Conservation (phyloP, 31 red algal genomes). For the Bonnemaisonia californica region DNA sequence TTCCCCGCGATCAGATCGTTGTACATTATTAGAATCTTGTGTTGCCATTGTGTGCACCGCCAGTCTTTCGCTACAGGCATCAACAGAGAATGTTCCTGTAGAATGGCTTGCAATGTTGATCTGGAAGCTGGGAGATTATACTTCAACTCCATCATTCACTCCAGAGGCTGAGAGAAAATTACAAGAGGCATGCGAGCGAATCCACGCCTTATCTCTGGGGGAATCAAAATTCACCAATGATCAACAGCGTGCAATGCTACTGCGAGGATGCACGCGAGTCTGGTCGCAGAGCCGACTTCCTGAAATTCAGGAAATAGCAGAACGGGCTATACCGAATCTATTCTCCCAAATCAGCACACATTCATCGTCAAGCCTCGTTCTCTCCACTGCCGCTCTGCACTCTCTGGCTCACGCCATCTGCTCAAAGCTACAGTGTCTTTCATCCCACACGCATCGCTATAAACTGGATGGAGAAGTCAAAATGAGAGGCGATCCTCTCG, state of each 20-base stretch:
- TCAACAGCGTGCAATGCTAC: not conserved
- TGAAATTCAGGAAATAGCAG: not conserved
- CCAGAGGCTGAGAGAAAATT: not conserved
- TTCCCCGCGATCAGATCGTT: not conserved
- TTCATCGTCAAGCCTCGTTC: not conserved
- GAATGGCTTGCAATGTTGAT: not conserved
- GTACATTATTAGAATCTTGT: not conserved
- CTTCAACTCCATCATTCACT: not conserved
- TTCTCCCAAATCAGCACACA: not conserved
- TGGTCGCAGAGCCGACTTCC: not conserved
- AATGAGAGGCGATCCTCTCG: not conserved
- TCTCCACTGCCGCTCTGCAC: not conserved
- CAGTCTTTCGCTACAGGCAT: not conserved
- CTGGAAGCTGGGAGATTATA: not conserved
- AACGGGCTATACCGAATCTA: not conserved
- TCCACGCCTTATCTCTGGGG: not conserved
- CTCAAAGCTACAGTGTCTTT: constrained; percentile 8
- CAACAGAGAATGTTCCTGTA: not conserved
- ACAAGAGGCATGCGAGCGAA: not conserved
- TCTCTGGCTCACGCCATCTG: constrained; percentile 20
- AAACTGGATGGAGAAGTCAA: not conserved
- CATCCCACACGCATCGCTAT: not conserved
- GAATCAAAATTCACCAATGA: not conserved
- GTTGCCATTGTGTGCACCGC: not conserved
- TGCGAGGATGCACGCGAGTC: not conserved